Percentiles rank a stretch among this genome's conserved stretches.
Evolutionary conservation across 2,329 filamentous ascomycete genomes (phyloP).

Genomic region (Colletotrichum lini): DNA sequence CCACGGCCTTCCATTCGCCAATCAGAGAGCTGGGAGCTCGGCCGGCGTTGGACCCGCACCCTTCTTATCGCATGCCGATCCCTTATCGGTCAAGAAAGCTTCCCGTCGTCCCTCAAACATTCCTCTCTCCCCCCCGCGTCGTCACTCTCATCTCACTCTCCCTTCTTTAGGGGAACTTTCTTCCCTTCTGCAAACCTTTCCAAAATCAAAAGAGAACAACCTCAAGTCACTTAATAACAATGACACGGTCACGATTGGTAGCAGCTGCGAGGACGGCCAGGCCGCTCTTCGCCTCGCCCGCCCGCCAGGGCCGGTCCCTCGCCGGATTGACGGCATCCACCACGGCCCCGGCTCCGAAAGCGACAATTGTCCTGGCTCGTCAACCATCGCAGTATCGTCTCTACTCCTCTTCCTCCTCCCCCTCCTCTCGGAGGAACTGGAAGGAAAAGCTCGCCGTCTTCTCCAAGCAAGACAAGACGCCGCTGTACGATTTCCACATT

Average conservation of each 20-base stretch:
- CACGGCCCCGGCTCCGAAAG: conserved; percentile 27
- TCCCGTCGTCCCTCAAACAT: conserved; percentile 5
- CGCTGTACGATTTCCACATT: conserved; percentile 84
- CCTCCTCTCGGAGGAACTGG: conserved; percentile 37
- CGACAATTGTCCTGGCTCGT: neutral
- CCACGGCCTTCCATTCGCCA: conserved; percentile 1
- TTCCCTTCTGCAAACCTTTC: neutral
- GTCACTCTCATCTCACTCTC: conserved; percentile 2
- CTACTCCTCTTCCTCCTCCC: conserved; percentile 35
- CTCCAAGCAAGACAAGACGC: conserved; percentile 71
- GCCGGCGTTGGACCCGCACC: conserved; percentile 1
- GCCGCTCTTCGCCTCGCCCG: conserved; percentile 24
- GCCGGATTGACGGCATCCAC: conserved; percentile 21
- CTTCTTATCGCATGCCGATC: conserved; percentile 19
- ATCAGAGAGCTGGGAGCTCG: conserved; percentile 15
- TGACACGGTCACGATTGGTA: conserved; percentile 34
- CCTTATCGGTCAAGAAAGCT: conserved; percentile 26
- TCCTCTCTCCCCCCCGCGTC: conserved; percentile 6
- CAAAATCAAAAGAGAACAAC: neutral
- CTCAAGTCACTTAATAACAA: conserved; percentile 16
- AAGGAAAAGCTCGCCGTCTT: conserved; percentile 45
- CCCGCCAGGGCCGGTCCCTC: conserved; percentile 29
- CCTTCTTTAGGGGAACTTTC: neutral
- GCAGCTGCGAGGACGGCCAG: conserved; percentile 34
- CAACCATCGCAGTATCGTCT: conserved; percentile 12